Evolutionary conservation across 306 rosid genomes (phyloP), one percentile per base, ranked within the genome.

Genomic region (Sicyos edulis): DNA sequence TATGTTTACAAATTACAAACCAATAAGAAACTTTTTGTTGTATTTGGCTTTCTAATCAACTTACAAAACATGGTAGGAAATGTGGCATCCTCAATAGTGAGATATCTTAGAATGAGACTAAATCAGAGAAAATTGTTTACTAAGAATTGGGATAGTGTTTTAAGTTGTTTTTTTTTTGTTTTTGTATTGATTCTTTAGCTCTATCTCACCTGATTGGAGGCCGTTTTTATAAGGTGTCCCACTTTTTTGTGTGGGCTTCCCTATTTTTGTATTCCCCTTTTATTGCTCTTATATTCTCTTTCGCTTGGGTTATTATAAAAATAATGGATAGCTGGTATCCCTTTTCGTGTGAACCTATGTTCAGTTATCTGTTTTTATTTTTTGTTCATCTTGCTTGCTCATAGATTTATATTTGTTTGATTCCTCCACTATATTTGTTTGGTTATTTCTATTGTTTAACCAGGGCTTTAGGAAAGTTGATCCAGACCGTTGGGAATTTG

Each of bases 401-500:
- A 60, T 61, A 49, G 40, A 5, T 56, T 20, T 44, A 15, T n/a
- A 72, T 19, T 55, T 58, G 54, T 59, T 74, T 61, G 57, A 71
- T 71, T 71, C 20, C 19, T 54, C 45, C 52, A 29, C 34, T 52
- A 34, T 37, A 53, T 7, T 17, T 65, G 16, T 21, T 40, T 71
- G 15, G 40, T 70, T 53, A 11, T 61, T 24, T 13, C 57, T 60
- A 20, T 78, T 76, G 60, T 56, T 80, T 47, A 20, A 80, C 69
- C 80, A 93, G 97, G 99, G 99, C 57, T 93, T 93, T 65, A 89
- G 97, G 83, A 93, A 93, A 81, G 97, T 93, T 22, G 97, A 93
- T 86, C 97, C 99, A 44, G 99, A 93, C 78, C 92, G 95, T 65
- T 93, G 99, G 97, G 99, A 93, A 79, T 93, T 93, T 82, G 99